These are phyloP conservation scores for Priceomyces melissophilus DNA, from an alignment of 805 yeast genomes.

Conservation along the genomic window DNA sequence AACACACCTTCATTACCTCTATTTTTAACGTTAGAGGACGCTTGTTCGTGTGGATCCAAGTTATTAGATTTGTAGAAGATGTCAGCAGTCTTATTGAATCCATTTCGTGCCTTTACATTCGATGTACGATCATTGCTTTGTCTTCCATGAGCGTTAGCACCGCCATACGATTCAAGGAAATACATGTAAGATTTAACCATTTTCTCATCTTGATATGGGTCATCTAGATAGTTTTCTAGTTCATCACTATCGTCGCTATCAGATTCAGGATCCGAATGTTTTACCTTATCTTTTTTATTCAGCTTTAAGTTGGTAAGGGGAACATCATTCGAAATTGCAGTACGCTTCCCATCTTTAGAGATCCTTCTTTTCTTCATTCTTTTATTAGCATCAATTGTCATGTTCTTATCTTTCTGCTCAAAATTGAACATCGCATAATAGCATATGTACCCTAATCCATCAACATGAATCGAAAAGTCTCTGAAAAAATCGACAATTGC, in stretches of 20 bases:
- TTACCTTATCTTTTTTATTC: conserved; percentile 10
- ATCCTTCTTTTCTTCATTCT: conserved; percentile 12
- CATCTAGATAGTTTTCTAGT: conserved; percentile 13
- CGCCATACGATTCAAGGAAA: conserved; percentile 77
- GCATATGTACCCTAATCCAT: conserved; percentile 93
- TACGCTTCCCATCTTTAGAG: conserved; percentile 9
- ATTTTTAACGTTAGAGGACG: conserved; percentile 1
- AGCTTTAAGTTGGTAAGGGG: conserved; percentile 15
- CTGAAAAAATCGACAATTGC: conserved; percentile 86
- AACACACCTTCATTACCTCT: conserved; percentile 4
- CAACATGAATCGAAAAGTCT: conserved; percentile 85
- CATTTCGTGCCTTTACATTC: not conserved
- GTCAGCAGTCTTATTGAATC: conserved; percentile 1
- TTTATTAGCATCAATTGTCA: conserved; percentile 32
- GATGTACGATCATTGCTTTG: not conserved
- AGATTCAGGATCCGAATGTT: conserved; percentile 4
- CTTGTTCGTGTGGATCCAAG: not conserved
- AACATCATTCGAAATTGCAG: conserved; percentile 8
- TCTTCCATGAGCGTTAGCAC: conserved; percentile 10
- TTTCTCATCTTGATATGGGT: conserved; percentile 66
- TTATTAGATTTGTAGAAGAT: not conserved
- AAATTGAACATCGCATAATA: conserved; percentile 90
- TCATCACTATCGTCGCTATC: conserved; percentile 12
- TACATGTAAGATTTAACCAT: conserved; percentile 90
- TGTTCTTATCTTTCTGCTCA: conserved; percentile 52